Conservation (phyloP, 164 flowering plant genomes). For the Brasenia schreberi region DNA sequence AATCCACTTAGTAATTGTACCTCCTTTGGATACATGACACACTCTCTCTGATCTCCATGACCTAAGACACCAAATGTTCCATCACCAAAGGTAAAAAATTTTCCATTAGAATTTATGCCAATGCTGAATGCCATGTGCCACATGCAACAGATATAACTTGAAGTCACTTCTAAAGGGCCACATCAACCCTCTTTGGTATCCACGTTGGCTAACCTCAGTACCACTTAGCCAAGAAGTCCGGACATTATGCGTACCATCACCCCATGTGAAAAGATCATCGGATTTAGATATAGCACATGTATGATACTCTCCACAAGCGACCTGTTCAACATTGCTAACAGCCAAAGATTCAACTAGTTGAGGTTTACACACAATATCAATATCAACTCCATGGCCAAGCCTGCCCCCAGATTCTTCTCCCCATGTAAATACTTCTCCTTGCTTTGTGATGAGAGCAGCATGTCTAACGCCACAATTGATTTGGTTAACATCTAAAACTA, state of each 20-base stretch:
- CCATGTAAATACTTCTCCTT: constrained; percentile 91
- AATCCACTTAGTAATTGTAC: constrained; percentile 61
- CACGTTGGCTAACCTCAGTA: constrained; percentile 63
- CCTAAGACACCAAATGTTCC: constrained; percentile 88
- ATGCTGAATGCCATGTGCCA: constrained; percentile 87
- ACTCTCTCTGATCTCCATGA: constrained; percentile 65
- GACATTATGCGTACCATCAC: constrained; percentile 63
- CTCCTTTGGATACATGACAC: constrained; percentile 46
- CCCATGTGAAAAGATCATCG: constrained; percentile 79
- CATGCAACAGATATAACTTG: constrained; percentile 59
- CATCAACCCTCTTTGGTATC: constrained; percentile 67
- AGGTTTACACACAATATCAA: constrained; percentile 38
- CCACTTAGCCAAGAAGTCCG: constrained; percentile 79
- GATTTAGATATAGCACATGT: constrained; percentile 63
- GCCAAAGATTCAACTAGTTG: constrained; percentile 59
- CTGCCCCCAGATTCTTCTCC: constrained; percentile 90
- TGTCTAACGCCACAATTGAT: constrained; percentile 74
- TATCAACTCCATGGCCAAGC: constrained; percentile 73
- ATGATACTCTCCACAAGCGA: constrained; percentile 81
- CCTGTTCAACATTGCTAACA: constrained; percentile 40
- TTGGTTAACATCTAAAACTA: constrained; percentile 63
- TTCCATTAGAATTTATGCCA: constrained; percentile 55
- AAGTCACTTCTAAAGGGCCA: constrained; percentile 76
- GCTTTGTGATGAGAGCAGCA: constrained; percentile 68
- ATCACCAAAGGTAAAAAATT: constrained; percentile 80